A percentile compares a stretch with the other conserved stretches of the same genome.
Conservation (phyloP, 345 rosid genomes). For the Erucastrum elatum region DNA sequence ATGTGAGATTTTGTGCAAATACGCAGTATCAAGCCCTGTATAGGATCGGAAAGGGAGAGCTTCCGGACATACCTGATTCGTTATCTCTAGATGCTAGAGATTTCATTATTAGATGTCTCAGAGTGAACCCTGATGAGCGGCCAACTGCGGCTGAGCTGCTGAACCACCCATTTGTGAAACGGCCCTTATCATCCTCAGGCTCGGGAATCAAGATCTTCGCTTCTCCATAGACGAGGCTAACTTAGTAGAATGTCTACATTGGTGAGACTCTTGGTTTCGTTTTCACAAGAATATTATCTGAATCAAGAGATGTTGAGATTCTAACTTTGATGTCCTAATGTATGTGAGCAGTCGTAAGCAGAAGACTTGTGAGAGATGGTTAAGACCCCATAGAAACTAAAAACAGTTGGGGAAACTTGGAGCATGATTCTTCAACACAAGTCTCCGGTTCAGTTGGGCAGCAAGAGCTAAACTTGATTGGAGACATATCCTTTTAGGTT, state of each 20-base stretch:
- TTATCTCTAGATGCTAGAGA: constrained; percentile 64
- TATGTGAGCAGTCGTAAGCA: background rate
- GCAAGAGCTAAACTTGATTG: background rate
- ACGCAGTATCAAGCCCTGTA: constrained; percentile 64
- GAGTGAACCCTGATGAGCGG: constrained; percentile 61
- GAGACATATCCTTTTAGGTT: background rate
- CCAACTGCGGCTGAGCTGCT: constrained; percentile 73
- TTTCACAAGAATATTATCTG: background rate
- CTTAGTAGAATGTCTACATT: background rate
- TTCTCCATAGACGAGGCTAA: background rate
- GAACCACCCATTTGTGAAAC: constrained; percentile 71
- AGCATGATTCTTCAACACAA: background rate
- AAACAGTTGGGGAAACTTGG: background rate
- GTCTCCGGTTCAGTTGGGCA: background rate
- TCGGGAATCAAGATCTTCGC: constrained; percentile 11
- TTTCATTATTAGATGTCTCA: constrained; percentile 63
- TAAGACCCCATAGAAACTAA: background rate
- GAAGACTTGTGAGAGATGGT: background rate
- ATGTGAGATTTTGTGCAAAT: constrained; percentile 5
- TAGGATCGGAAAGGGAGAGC: constrained; percentile 64
- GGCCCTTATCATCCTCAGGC: constrained; percentile 39
- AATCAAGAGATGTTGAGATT: background rate
- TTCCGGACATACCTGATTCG: constrained; percentile 59
- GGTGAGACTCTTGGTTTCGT: background rate
- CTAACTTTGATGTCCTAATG: background rate